Conservation (phyloP, 441 rosid species). For the Brassica hybrid region DNA sequence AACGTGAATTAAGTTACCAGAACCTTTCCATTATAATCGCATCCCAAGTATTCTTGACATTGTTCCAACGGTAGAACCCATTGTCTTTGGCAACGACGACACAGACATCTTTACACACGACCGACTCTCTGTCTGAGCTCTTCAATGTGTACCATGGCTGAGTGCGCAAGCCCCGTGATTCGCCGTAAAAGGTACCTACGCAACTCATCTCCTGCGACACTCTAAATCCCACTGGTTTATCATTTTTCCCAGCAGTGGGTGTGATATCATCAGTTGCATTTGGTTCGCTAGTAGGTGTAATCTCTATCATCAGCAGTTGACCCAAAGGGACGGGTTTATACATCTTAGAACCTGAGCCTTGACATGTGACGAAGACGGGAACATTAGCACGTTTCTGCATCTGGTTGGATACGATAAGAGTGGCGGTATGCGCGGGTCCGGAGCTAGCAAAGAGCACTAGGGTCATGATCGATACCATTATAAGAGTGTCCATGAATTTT, state of each 20-base stretch:
- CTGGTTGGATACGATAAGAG: too few species aligned
- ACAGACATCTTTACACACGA: background rate
- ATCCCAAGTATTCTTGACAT: too few species aligned
- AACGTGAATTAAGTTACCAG: too few species aligned
- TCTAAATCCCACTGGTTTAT: background rate
- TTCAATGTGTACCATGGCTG: constrained; percentile 12
- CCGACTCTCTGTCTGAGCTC: background rate
- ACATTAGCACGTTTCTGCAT: constrained; percentile 2
- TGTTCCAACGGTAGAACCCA: background rate
- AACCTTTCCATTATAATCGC: too few species aligned
- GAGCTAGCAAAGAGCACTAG: background rate
- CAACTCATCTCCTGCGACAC: background rate
- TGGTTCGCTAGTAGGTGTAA: background rate
- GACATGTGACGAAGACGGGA: constrained; percentile 5
- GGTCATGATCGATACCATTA: background rate
- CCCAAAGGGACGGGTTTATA: constrained; percentile 5
- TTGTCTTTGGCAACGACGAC: constrained; percentile 1
- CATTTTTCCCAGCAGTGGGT: background rate
- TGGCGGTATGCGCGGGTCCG: background rate
- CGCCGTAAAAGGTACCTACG: background rate
- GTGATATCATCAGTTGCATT: background rate
- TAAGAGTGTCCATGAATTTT: constrained; percentile 11
- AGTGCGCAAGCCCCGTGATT: background rate
- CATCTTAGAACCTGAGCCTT: background rate
- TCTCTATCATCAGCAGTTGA: background rate